These are phyloP conservation scores for Cephalotrichum gorgonifer DNA, from an alignment of 2,329 filamentous ascomycete species.

Conservation along the genomic window DNA sequence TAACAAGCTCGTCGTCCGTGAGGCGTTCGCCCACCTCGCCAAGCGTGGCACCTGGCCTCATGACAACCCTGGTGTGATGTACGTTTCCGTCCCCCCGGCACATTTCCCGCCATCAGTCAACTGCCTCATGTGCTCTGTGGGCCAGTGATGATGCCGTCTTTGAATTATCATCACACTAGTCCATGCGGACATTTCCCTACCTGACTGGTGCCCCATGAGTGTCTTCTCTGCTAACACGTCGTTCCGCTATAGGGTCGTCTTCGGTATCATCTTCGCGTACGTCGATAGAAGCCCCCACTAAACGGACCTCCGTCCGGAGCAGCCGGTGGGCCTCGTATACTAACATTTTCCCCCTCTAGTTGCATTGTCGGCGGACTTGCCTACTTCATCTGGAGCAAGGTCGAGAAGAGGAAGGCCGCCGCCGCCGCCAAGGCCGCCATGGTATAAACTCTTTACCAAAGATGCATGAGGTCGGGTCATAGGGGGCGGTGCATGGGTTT, in stretches of 20 bases:
- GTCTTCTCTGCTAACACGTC: background rate
- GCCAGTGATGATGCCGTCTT: background rate
- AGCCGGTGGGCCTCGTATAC: no score
- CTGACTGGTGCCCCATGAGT: no score
- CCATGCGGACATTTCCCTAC: no score
- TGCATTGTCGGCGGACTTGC: background rate
- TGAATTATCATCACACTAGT: background rate
- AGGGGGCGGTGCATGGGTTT: background rate
- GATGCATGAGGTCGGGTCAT: background rate
- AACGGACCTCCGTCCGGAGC: no score
- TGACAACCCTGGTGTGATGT: slow-evolving; percentile 6
- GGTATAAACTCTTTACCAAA: background rate
- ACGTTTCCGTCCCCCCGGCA: background rate
- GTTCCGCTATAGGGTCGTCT: slow-evolving; percentile 1
- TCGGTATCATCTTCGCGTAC: slow-evolving; percentile 5
- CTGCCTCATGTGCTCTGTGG: background rate
- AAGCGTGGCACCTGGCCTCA: slow-evolving; percentile 5
- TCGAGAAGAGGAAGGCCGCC: slow-evolving; percentile 2
- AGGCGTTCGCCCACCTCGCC: slow-evolving; percentile 1
- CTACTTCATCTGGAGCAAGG: slow-evolving; percentile 1
- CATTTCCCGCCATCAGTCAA: background rate
- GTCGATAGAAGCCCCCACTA: background rate
- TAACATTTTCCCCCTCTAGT: background rate
- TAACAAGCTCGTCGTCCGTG: slow-evolving; percentile 15
- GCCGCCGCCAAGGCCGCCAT: background rate